phyloP scores from a whole-genome alignment of 441 rosid genomes.

The Lepidium campestre region DNA sequence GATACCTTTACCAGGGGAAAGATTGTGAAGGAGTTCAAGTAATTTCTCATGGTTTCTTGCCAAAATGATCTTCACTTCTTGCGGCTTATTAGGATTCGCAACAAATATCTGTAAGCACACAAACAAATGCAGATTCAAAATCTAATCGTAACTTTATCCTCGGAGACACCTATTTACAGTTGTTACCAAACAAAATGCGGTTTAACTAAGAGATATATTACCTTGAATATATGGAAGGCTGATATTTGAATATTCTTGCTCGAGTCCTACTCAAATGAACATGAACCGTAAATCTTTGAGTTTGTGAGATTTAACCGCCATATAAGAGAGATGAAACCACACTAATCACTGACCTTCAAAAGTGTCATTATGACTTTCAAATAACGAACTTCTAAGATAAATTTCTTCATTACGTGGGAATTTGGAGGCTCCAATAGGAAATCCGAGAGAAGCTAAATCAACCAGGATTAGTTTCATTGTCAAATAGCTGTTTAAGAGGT shows the following conservation, averaged over 20 bases:
- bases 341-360: slow-evolving; percentile 51
- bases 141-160: not conserved
- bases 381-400: slow-evolving; percentile 77
- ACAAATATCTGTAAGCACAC: slow-evolving; percentile 63
- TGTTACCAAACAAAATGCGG: not conserved
- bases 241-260: slow-evolving; percentile 90
- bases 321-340: not conserved
- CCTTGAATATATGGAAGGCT: slow-evolving; percentile 98
- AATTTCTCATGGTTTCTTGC: slow-evolving; percentile 75
- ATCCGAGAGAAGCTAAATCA: slow-evolving; percentile 78
- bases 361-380: slow-evolving; percentile 90
- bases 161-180: not conserved
- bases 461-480: slow-evolving; percentile 25
- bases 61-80: slow-evolving; percentile 75
- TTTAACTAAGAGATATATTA: slow-evolving; percentile 17
- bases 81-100: slow-evolving; percentile 96
- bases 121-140: not conserved
- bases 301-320: not conserved
- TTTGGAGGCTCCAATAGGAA: slow-evolving; percentile 84
- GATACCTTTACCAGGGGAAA: slow-evolving; percentile 77
- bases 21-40: slow-evolving; percentile 62
- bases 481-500: slow-evolving; percentile 3
- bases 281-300: slow-evolving; percentile 5
- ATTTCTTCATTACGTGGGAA: slow-evolving; percentile 85
- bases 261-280: slow-evolving; percentile 59